Evolutionary conservation across 768 basidiomycete genomes (phyloP).

Genomic region (Tulasnella sp.): DNA sequence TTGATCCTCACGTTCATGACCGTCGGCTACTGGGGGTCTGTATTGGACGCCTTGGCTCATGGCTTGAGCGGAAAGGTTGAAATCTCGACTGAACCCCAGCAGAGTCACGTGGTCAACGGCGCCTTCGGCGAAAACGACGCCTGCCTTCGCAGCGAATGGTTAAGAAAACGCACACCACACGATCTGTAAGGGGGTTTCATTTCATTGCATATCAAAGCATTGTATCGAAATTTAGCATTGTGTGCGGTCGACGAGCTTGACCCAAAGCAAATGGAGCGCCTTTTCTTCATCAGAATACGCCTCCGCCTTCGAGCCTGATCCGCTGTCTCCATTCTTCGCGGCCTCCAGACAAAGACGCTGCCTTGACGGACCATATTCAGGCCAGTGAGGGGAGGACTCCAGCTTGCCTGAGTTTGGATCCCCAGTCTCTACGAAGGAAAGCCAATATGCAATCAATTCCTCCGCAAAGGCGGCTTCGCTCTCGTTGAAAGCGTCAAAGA

Average conservation of each 20-base stretch:
- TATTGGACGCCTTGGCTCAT: not conserved
- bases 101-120: not conserved
- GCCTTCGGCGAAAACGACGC: not conserved
- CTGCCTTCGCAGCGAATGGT: not conserved
- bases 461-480: conserved; percentile 12
- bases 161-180: not conserved
- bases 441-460: conserved; percentile 18
- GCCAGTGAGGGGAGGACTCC: conserved; percentile 15
- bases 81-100: not conserved
- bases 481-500: conserved; percentile 9
- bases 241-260: not conserved
- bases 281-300: not conserved
- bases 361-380: not conserved
- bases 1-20: conserved; percentile 13
- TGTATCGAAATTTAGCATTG: not conserved
- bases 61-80: not conserved
- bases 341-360: not conserved
- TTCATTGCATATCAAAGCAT: too few relatives aligned
- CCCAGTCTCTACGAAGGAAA: conserved; percentile 14
- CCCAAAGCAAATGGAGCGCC: not conserved
- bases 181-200: not conserved
- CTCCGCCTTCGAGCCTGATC: not conserved
- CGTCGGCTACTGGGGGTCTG: conserved; percentile 8
- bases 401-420: conserved; percentile 16
- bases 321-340: not conserved